Base-by-base conservation (phyloP, 192 early-diverging fungal genomes). In the Umbelopsis isabellina region DNA sequence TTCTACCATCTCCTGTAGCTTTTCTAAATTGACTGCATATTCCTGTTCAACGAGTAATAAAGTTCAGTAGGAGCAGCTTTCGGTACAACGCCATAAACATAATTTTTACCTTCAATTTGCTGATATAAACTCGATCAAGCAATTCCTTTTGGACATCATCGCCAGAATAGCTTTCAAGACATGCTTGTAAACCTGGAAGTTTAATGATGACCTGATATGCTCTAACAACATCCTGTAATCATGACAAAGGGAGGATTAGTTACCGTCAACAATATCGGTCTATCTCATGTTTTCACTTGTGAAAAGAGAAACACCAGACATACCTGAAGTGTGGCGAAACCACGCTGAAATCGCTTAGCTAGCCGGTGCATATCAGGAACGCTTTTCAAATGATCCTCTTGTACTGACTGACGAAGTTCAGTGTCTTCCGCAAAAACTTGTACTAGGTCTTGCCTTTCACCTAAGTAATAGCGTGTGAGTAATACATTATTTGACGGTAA, bases 291-390 rank as follows among this genome's bases (percentile, higher is more conserved):
- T 41, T 5, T 41, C 10, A 41, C 7, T 41, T 41, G 10, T 41
- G 37, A 9, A 9, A 41, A 41, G 37, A 41, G 2, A 4, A 4
- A 9, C 0, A 6, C 37, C 5, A 41, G 37, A 44, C 12, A 18
- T 69, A 83, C 82, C 65, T 93, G 92, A 33, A 97, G 74, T 0
- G 85, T 85, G 2, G 94, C 95, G 25, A 82, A 86, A 7, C 89
- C 88, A 27, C 89, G 84, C 73, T 92, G 90, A 68, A 99, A 94
- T 37, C 91, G 83, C 58, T 93, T 96, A 9, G 91, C 87, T 37
- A 99, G 81, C 3, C 97, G 87, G 73, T 93, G 90, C 46, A 99
- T 81, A 81, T 99, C 97, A 3, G 97, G 97, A 51, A 95, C 86
- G 52, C 49, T 80, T 53, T 92, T 94, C 65, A 99, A 75, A 67